A percentile compares a stretch with the other conserved stretches of the same genome.
Conservation (phyloP, 805 yeast genomes). For the Candida ovalis region DNA sequence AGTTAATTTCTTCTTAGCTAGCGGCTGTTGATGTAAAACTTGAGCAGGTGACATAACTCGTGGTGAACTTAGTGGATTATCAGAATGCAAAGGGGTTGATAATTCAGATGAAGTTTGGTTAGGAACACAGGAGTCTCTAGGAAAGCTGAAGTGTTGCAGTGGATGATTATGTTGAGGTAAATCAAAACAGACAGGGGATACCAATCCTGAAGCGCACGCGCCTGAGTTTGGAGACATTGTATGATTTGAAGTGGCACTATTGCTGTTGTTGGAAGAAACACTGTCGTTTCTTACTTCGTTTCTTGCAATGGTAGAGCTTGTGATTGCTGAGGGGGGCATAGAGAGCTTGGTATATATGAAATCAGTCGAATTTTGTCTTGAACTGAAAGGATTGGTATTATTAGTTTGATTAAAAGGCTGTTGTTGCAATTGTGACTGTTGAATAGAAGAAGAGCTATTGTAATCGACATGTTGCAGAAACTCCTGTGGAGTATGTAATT, state of each 20-base stretch:
- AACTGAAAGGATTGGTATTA: background rate
- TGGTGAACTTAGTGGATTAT: background rate
- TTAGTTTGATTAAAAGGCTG: background rate
- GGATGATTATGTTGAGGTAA: constrained; percentile 17
- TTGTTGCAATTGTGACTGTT: background rate
- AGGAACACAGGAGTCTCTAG: constrained; percentile 23
- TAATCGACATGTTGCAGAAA: background rate
- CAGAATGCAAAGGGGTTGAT: background rate
- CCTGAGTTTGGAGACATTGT: background rate
- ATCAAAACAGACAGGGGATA: constrained; percentile 20
- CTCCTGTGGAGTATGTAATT: background rate
- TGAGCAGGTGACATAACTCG: background rate
- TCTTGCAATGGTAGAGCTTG: constrained; percentile 4
- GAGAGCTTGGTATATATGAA: background rate
- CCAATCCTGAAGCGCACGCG: constrained; percentile 7
- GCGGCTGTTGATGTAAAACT: background rate
- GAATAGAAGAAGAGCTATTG: background rate
- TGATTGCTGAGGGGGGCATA: constrained; percentile 6
- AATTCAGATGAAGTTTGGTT: constrained; percentile 12
- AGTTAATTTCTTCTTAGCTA: constrained; percentile 24
- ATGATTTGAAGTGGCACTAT: background rate
- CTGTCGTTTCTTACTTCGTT: constrained; percentile 6
- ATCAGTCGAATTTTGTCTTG: constrained; percentile 1
- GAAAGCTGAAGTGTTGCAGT: constrained; percentile 16
- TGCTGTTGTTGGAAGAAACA: constrained; percentile 2